Evolutionary conservation across 148 eudicot genomes (phyloP).

Genomic region (Gaultheria prostrata): DNA sequence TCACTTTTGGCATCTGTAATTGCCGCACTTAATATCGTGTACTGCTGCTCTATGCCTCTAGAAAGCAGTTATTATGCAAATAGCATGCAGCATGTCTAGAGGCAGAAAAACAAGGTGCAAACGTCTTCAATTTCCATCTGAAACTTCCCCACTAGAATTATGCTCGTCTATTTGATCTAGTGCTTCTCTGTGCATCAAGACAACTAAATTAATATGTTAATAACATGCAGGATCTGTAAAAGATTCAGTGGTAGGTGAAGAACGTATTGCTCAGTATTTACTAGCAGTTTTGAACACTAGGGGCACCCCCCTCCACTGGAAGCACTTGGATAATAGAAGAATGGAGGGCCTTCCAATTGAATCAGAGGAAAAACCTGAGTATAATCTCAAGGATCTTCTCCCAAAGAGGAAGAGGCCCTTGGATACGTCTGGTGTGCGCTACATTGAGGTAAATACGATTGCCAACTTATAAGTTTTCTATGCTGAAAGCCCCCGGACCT

Average conservation of each 20-base stretch:
- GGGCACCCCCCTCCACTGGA: conserved; percentile 89
- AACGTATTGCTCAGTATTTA: conserved; percentile 84
- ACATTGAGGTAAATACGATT: conserved; percentile 59
- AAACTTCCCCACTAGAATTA: neutral
- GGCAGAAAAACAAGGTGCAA: neutral
- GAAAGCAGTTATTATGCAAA: neutral
- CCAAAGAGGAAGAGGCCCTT: conserved; percentile 60
- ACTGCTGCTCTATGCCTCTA: neutral
- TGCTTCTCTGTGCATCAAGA: conserved; percentile 4
- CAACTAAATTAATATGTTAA: neutral
- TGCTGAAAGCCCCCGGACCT: neutral
- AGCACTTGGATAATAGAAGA: conserved; percentile 34
- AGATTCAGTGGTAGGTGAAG: conserved; percentile 98
- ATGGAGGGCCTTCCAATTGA: conserved; percentile 28
- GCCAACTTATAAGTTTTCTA: neutral
- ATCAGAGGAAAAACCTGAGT: conserved; percentile 40
- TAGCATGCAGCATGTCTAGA: neutral
- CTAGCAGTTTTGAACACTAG: conserved; percentile 81
- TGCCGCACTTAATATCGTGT: neutral
- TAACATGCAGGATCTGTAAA: conserved; percentile 75
- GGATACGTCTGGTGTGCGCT: conserved; percentile 50
- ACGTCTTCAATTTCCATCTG: neutral
- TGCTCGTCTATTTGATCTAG: neutral
- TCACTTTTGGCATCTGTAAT: no score
- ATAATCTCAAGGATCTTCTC: conserved; percentile 59